Base-by-base conservation (phyloP, 1,284 basidiomycete species). In the Microbotryum saponariae region DNA sequence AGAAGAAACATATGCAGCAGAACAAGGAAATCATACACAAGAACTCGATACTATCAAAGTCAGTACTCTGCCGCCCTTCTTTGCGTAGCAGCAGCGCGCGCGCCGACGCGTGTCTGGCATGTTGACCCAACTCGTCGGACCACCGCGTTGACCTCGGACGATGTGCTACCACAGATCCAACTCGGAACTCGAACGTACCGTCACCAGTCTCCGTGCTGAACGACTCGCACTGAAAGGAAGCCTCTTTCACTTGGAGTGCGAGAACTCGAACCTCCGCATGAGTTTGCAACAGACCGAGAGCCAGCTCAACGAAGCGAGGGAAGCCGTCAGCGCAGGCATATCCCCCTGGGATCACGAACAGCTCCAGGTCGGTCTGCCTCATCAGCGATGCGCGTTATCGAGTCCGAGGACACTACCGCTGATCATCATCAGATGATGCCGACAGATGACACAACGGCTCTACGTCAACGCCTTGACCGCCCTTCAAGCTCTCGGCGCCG, bases 21-120 rank as follows among this genome's bases (percentile, higher is more conserved):
- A 72, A 72, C 67, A 72, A 69, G 66, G 71, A 72, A 51, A 71
- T 72, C 59, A 72, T 72, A 49, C 62, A 65, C 56, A 70, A 68
- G 56, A 72, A 72, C 63, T 57, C 51, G 23, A 69, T 68, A 51
- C 63, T 72, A 16, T 62, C 66, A 61, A 68, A 68, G 71, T 68
- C 10, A 21, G 61, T 31, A 10, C 31, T 8, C 31, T 31, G 21
- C 45, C 31, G 18, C 33, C 29, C 37, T 12, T 25, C 21, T 25
- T 16, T 51, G 14, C 33, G 16, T 29, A 46, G 9, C 31, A 2
- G 7, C 31, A 31, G 31, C 27, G 14, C 27, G 51, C 16, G 20
- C 37, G 27, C 14, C 20, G 20, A 20, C 23, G 33, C 29, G 25
- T 37, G 31, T 44, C 45, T 20, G 47, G 29, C 44, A 16, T 29